Evolutionary conservation across 2,329 filamentous ascomycete genomes (phyloP), one percentile per base, ranked within the genome.

Genomic region (Cladosporium austrohemisphaericum): DNA sequence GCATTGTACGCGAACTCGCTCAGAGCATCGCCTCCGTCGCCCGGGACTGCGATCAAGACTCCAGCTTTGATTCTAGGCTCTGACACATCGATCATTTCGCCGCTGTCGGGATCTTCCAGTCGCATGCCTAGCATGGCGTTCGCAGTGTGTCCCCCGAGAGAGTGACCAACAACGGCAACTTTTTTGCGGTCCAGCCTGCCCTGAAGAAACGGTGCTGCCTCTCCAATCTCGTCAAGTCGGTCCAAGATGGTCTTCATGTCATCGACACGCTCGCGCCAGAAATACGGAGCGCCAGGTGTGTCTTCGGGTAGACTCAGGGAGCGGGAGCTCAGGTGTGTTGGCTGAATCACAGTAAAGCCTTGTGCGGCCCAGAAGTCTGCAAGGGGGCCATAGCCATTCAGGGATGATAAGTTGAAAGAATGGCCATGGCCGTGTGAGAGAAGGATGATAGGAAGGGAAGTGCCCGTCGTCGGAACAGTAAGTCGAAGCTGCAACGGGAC

Each of bases 51-150:
- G 11, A 46, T 22, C 2, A 46, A 22, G 8, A 46, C 29, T 8
- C 43, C 43, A 7, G 32, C 32, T 31, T 46, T 46, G 32, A 46
- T 46, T 13, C 43, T 26, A n/a, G 43, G 32, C 23, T 46, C 43
- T 2, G 22, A 11, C 5, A 46, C 11, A 7, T 37, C 31, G 43
- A 46, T 16, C 13, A 20, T n/a, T 18, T 28, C 32, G 23, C 32
- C 43, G 3, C 10, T 37, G 9, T 28, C 14, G 13, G 20, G 32
- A 8, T 37, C 43, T 19, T 10, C 22, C 2, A 26, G 13, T 19
- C 14, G 20, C 43, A 46, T 46, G 3, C 43, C 43, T 6, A 46
- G 14, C 7, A 46, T 8, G 11, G 29, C 14, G 9, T 32, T 46
- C 16, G 43, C 43, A 4, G 43, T 46, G 23, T 46, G 22, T 3